Base-by-base conservation (phyloP, 164 flowering plant species). In the Paratinospora sagittata region DNA sequence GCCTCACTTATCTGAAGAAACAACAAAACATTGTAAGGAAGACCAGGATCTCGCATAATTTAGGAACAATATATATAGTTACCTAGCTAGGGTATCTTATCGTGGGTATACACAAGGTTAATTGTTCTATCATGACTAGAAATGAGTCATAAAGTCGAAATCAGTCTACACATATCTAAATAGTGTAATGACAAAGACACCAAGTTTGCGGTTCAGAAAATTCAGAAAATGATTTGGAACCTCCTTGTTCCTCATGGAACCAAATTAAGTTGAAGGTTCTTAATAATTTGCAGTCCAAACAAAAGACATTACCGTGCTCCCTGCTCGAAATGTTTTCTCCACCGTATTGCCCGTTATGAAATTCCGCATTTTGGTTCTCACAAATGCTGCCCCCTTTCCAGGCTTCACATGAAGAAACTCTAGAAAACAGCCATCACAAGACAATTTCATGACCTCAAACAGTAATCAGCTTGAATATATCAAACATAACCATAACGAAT, bases 401-500 rank as follows among this genome's bases (percentile, higher is more conserved):
- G 98, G 99, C 74, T 96, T 96, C 73, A 96, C 99, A 80, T 96
- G 99, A 78, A 96, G 95, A 87, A 96, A 96, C 80, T 93, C 99
- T 93, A 67, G 72, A 82, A n/a, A 23, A 57, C 61, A 37, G 2
- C 30, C 61, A 47, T 27, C 12, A 16, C 23, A 63, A 23, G 12
- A 17, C 36, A 70, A 66, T 30, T 30, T 30, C 34, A 4, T 30
- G 61, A 41, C 3, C 24, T 47, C 30, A 30, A 10, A 16, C 21
- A 21, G 6, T 27, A 41, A 41, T 55, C 61, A 65, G 27, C 30
- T n/a, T 13, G n/a, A 68, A 0, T 2, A 24, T 27, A 19, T 60
- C 30, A 36, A 33, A n/a, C 4, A 75, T 27, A 23, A 33, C 36
- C 36, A 24, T 49, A 69, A 47, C 19, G 24, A 55, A 55, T 17